Percentiles rank a stretch among this genome's conserved stretches.
Conservation (phyloP, 2,329 filamentous ascomycete species). For the Amylocarpus encephaloides region DNA sequence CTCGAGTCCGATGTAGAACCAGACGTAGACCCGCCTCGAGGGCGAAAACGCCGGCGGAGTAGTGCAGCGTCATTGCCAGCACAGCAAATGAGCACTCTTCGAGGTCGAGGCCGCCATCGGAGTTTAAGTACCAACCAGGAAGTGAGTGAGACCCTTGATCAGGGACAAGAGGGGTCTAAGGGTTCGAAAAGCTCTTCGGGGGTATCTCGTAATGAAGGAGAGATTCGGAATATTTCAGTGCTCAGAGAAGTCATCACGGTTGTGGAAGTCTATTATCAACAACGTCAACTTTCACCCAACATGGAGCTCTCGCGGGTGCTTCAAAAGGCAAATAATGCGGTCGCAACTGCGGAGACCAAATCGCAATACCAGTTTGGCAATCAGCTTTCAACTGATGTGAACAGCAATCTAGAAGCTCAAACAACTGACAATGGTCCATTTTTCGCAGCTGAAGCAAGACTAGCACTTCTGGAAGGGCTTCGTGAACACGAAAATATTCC, state of each 20-base stretch:
- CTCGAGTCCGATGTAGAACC: background rate
- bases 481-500: background rate
- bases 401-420: no score
- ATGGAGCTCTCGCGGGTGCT: no score
- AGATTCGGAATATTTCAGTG: background rate
- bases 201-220: background rate
- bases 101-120: constrained; percentile 25
- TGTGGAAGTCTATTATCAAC: no score
- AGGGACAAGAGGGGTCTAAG: background rate
- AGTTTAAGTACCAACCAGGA: constrained; percentile 12
- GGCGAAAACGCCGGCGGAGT: constrained; percentile 27
- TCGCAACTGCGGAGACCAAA: no score
- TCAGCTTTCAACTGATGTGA: no score
- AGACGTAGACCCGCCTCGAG: constrained; percentile 21
- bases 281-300: no score
- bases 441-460: no score
- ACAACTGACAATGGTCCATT: no score
- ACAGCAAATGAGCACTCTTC: constrained; percentile 19
- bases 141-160: background rate
- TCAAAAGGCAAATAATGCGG: no score
- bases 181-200: background rate
- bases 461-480: no score
- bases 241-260: no score
- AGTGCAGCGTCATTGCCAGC: constrained; percentile 9
- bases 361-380: no score